Base-by-base conservation (phyloP, 345 rosid species). In the Rhodamnia rubescens region DNA sequence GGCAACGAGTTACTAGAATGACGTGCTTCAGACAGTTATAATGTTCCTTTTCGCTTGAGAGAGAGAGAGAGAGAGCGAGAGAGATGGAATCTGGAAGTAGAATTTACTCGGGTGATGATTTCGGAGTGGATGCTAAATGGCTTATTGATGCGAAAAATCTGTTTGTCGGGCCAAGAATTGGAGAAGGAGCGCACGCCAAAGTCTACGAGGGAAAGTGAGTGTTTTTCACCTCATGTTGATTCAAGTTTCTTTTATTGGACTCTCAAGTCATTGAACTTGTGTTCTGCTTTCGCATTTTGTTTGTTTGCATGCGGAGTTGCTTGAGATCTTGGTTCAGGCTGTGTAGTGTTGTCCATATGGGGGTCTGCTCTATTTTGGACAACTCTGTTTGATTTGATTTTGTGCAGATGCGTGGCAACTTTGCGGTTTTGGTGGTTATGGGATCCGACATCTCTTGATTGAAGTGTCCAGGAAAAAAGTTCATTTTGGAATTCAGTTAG, bases 141-240 rank as follows among this genome's bases (percentile, higher is more conserved):
- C 89, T 94, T 87, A 90, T 97, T 91, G 99, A 97, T 92, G 96
- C 99, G 36, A 92, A 95, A 82, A 96, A 88, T 92, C 96, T 97
- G 78, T 93, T 93, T 89, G 99, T 95, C 86, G 99, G 99, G 4
- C 99, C 99, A 61, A 95, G 91, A 88, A 96, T 97, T 89, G 98
- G 99, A 50, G 99, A 97, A 90, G 98, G 99, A 85, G 99, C 99
- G 90, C 96, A 95, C 92, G 98, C 98, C 82, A 95, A 95, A 91
- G 99, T 97, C 53, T 97, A 97, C 29, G 96, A 97, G 91, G 99
- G 98, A 90, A 97, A 95, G 98, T 97, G 91, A 95, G 98, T 53
- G 55, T 81, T 58, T 78, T 83, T 22, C 78, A 52, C 69, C 90
- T 14, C 29, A 0, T 32, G 22, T 87, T 47, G 81, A 69, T 11